Conservation (phyloP, 495 filamentous ascomycete species). For the Melanomma pulvis-pyrius region DNA sequence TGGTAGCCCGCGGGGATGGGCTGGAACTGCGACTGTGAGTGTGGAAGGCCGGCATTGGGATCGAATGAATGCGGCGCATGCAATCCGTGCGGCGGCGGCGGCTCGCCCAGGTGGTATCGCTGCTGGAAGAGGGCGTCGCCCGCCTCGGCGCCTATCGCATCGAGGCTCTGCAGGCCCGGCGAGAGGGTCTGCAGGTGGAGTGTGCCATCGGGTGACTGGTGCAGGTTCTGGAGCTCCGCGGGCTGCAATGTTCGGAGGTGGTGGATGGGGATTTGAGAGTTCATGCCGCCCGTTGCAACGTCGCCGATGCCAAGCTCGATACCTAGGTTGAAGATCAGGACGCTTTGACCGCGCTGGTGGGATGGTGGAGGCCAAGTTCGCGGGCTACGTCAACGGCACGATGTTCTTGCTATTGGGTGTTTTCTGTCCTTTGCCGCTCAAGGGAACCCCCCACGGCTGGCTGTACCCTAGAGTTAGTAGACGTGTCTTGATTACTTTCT, state of each 20-base stretch:
- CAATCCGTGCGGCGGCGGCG: constrained; percentile 10
- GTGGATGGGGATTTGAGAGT: constrained; percentile 8
- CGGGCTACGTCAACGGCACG: neutral
- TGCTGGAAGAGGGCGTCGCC: constrained; percentile 29
- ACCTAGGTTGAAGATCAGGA: neutral
- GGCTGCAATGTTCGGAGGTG: constrained; percentile 23
- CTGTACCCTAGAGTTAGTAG: too few relatives aligned
- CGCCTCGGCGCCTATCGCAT: constrained; percentile 14
- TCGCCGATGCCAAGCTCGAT: neutral
- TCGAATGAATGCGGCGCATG: constrained; percentile 23
- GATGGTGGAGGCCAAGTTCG: neutral
- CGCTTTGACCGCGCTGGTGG: neutral
- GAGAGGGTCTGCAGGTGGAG: constrained; percentile 20
- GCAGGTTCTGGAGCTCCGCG: constrained; percentile 18
- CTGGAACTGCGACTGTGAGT: constrained; percentile 17
- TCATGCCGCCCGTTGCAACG: constrained; percentile 1
- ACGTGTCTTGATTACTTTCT: constrained; percentile 12
- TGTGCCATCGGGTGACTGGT: constrained; percentile 25
- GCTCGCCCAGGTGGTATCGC: constrained; percentile 20
- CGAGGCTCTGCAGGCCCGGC: constrained; percentile 26
- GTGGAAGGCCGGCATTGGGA: constrained; percentile 12
- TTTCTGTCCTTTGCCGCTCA: neutral
- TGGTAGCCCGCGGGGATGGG: constrained; percentile 10
- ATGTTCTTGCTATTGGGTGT: neutral
- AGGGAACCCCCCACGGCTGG: neutral